Evolutionary conservation across 352 stramenopile species (phyloP), one percentile per base, ranked within the genome.

Genomic region (Pythium chondricola): DNA sequence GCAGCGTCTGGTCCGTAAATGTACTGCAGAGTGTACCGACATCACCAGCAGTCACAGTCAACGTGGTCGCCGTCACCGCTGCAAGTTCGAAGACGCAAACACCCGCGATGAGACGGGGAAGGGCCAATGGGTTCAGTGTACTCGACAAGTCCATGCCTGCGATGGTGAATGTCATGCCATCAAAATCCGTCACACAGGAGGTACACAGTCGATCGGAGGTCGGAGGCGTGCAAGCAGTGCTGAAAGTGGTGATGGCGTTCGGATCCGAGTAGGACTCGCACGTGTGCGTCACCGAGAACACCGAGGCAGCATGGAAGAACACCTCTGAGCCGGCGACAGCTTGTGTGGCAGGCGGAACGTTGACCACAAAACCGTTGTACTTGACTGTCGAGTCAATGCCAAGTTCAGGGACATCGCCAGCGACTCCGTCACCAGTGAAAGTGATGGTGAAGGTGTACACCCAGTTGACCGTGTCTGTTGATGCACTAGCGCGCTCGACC

Each of bases 261-360:
- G 85, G 85, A 25, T 94, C 78, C 11, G 85, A 95, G 53, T 95
- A 97, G 25, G 80, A 79, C 52, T 90, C 78, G 24, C 81, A 93
- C 2, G 79, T 89, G 43, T 83, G 80, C 2, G 60, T 77, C 21
- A 93, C 43, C 35, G 46, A 65, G 53, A 89, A 88, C 6, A 70
- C 41, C 0, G 75, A 84, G 5, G 41, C 45, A 0, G 67, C 16
- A 37, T 67, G 51, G 37, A 61, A 80, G 0, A 38, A 22, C 1
- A 85, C 58, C 48, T 92, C 73, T 26, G 67, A 82, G 13, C 80
- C 80, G 2, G 36, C 8, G 0, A 41, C 59, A 1, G 33, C 4
- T 52, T 78, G 36, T 0, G 53, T 74, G 33, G 73, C 70, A 2
- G 60, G 67, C 11, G 86, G 44, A 1, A 27, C 48, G 10, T 42